Evolutionary conservation across 2,329 filamentous ascomycete genomes (phyloP).

Genomic region (Cercospora sp.): DNA sequence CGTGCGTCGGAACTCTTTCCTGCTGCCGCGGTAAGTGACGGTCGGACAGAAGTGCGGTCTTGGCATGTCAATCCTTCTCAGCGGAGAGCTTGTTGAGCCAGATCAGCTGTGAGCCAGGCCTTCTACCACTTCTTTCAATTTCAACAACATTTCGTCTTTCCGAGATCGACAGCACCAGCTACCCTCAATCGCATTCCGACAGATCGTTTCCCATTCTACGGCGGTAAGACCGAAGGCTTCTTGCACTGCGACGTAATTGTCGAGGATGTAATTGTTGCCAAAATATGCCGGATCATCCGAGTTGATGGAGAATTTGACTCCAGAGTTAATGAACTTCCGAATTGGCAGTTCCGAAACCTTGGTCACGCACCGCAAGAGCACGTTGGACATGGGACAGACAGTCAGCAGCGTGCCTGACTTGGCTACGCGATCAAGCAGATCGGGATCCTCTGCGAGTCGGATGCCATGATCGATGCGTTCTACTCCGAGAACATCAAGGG

Average conservation of each 20-base stretch:
- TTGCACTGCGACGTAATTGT: slow-evolving; percentile 75
- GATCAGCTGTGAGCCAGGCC: slow-evolving; percentile 14
- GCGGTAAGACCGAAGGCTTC: slow-evolving; percentile 65
- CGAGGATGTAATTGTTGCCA: slow-evolving; percentile 59
- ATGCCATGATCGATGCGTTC: slow-evolving; percentile 76
- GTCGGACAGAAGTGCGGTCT: not conserved
- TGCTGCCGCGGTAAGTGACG: not conserved
- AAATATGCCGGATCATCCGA: slow-evolving; percentile 70
- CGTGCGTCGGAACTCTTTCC: not conserved
- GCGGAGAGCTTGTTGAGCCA: not conserved
- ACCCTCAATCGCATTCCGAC: slow-evolving; percentile 61
- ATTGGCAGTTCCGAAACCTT: slow-evolving; percentile 61
- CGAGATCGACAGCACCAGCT: slow-evolving; percentile 69
- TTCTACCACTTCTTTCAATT: slow-evolving; percentile 24
- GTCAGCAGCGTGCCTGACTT: slow-evolving; percentile 62
- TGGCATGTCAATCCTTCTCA: not conserved
- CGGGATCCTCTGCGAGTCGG: slow-evolving; percentile 61
- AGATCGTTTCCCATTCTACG: slow-evolving; percentile 68
- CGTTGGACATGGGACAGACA: slow-evolving; percentile 73
- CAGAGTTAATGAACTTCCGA: slow-evolving; percentile 61
- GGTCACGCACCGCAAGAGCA: slow-evolving; percentile 60
- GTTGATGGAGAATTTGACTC: slow-evolving; percentile 70
- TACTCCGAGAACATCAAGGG: slow-evolving; percentile 63
- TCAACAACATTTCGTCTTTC: slow-evolving; percentile 59
- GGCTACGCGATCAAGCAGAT: slow-evolving; percentile 61